Evolutionary conservation across 805 yeast genomes (phyloP).

Genomic region (Torulaspora franciscae): DNA sequence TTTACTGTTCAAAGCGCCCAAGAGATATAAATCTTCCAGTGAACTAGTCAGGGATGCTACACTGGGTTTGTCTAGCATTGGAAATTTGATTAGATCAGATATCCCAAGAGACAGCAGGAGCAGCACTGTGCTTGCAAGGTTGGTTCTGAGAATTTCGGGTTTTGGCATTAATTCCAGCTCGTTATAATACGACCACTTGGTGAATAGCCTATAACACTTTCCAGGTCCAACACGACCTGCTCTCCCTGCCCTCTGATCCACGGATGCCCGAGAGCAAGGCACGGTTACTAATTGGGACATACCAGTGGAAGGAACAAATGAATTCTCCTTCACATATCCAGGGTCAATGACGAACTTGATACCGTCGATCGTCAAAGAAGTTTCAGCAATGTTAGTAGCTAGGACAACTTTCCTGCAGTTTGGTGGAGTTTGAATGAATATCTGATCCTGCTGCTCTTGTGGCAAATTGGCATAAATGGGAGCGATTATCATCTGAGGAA

Average conservation of each 20-base stretch:
- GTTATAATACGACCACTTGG: constrained; percentile 61
- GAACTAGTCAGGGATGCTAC: constrained; percentile 67
- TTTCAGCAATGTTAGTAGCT: constrained; percentile 96
- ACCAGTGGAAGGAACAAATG: constrained; percentile 79
- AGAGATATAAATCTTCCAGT: constrained; percentile 71
- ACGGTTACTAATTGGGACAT: constrained; percentile 82
- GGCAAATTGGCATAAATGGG: constrained; percentile 93
- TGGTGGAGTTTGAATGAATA: constrained; percentile 83
- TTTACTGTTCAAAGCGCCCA: constrained; percentile 78
- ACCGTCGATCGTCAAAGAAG: constrained; percentile 94
- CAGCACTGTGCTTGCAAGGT: constrained; percentile 70
- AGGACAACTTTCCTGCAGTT: constrained; percentile 78
- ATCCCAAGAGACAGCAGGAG: constrained; percentile 79
- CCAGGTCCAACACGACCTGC: constrained; percentile 99
- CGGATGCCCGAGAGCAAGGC: constrained; percentile 92
- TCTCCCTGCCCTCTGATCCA: constrained; percentile 95
- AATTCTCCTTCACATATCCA: constrained; percentile 89
- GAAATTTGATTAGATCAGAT: constrained; percentile 73
- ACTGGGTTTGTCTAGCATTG: constrained; percentile 88
- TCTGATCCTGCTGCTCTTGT: constrained; percentile 69
- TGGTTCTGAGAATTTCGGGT: constrained; percentile 89
- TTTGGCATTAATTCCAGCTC: constrained; percentile 77
- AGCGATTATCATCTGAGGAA: constrained; percentile 62
- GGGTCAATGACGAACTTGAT: constrained; percentile 92
- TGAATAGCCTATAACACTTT: constrained; percentile 82